A percentile compares a stretch with the other conserved stretches of the same genome.
phyloP scores from a whole-genome alignment of 208 protist species.

The Novymonas esmeraldas region DNA sequence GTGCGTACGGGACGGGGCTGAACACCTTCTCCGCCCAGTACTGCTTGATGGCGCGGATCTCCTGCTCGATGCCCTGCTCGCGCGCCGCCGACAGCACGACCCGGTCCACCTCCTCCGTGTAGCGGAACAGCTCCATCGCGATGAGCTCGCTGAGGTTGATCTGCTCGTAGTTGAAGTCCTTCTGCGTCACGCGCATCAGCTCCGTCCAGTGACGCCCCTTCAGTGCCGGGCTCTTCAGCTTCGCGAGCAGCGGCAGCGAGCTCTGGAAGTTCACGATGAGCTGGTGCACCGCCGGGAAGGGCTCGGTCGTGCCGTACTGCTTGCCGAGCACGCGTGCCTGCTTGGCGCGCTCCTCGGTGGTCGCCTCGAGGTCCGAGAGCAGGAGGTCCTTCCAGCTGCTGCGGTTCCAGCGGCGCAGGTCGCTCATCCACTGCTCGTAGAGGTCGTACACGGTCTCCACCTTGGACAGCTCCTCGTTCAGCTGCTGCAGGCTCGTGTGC shows the following conservation, averaged over 20 bases:
- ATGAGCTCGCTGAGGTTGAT: constrained; percentile 98
- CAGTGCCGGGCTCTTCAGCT: constrained; percentile 98
- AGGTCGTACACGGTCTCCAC: constrained; percentile 94
- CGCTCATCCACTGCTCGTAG: constrained; percentile 92
- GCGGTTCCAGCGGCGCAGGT: constrained; percentile 94
- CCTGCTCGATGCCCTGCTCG: constrained; percentile 97
- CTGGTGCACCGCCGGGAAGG: constrained; percentile 92
- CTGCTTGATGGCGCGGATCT: constrained; percentile 93
- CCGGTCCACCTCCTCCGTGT: constrained; percentile 94
- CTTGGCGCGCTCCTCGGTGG: constrained; percentile 93
- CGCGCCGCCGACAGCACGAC: constrained; percentile 94
- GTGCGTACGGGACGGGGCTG: constrained; percentile 87
- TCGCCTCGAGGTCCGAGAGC: constrained; percentile 93
- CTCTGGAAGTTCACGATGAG: constrained; percentile 95
- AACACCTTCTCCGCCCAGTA: constrained; percentile 95
- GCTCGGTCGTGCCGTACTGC: constrained; percentile 85
- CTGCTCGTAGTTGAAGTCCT: constrained; percentile 95
- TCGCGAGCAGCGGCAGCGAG: constrained; percentile 95
- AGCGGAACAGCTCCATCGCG: constrained; percentile 97
- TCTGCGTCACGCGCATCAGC: constrained; percentile 95
- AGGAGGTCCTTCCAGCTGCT: constrained; percentile 98
- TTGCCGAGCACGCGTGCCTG: constrained; percentile 84
- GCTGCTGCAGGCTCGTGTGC: constrained; percentile 90
- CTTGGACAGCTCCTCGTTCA: constrained; percentile 91
- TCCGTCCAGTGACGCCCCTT: constrained; percentile 97